Percentiles rank a stretch among this genome's conserved stretches.
phyloP scores from a whole-genome alignment of 2,329 filamentous ascomycete genomes.

The Sclerotinia spermophila region DNA sequence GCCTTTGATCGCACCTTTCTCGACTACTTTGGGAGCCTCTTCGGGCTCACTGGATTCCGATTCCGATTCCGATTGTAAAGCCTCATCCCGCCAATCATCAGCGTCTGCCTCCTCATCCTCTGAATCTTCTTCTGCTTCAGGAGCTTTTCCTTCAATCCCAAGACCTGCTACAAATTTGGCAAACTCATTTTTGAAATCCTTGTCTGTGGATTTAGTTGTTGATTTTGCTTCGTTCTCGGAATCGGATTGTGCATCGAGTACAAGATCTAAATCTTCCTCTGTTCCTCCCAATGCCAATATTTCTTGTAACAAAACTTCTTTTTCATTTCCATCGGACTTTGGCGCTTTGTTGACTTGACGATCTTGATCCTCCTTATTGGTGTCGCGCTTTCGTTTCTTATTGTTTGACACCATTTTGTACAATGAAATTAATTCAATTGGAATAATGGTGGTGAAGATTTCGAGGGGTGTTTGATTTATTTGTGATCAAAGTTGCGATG shows the following conservation, averaged over 20 bases:
- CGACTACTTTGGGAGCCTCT: constrained; percentile 34
- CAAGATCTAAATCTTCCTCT: constrained; percentile 59
- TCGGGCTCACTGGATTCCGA: constrained; percentile 38
- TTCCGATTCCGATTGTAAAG: constrained; percentile 31
- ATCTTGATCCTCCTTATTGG: constrained; percentile 13
- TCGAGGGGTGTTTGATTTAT: neutral
- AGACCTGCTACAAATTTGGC: constrained; percentile 50
- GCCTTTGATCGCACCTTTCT: constrained; percentile 12
- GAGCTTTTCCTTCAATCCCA: constrained; percentile 44
- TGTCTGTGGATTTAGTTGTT: constrained; percentile 40
- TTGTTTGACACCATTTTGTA: constrained; percentile 20
- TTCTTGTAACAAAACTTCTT: constrained; percentile 52
- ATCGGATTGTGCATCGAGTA: constrained; percentile 53
- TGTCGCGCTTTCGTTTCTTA: neutral
- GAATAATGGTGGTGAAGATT: neutral
- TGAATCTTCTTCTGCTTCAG: constrained; percentile 35
- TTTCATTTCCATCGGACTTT: constrained; percentile 21
- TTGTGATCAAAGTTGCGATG: neutral
- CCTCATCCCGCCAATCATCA: constrained; percentile 36
- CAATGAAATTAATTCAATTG: neutral
- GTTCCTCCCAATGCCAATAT: constrained; percentile 63
- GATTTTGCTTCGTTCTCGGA: constrained; percentile 38
- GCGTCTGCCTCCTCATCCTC: constrained; percentile 38
- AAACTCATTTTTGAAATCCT: constrained; percentile 49
- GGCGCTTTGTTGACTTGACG: constrained; percentile 24